Base-by-base conservation (phyloP, 345 rosid species). In the Gossypium anomalum region DNA sequence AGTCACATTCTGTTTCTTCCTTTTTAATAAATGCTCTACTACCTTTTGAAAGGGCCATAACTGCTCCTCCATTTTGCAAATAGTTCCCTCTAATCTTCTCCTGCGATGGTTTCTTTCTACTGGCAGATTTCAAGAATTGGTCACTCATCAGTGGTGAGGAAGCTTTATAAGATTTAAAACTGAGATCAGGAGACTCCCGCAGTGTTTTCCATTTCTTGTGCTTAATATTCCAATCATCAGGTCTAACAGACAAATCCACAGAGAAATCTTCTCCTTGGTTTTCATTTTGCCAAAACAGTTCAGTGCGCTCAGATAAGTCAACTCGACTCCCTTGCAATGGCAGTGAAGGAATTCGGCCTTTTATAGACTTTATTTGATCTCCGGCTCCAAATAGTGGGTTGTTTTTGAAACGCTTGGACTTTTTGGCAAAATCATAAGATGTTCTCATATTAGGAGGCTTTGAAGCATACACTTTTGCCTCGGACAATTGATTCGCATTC, bases 1-100 rank as follows among this genome's bases (percentile, higher is more conserved):
- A 89, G 74, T 92, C 97, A 3, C 97, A 88, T 76, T 94, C 97
- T 38, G 98, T 92, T 78, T 89, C 97, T 77, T 94, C 94, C 66
- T 80, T 82, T 82, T 75, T 82, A 55, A 25, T 56, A 70, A 75
- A 71, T 79, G 79, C 69, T 80, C 83, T 85, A 55, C 78, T 83
- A 70, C 86, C 89, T 83, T 83, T 93, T 47, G 78, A 66, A 23
- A 80, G 75, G 3, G 77, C 78, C 76, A 77, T 47, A 68, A 83
- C 83, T 67, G 72, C 74, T 75, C 87, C 87, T 59, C 85, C 87
- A 76, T 88, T 92, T 80, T 85, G 91, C 22, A 80, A 70, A 49
- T 76, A 76, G 73, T 77, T 83, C 68, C 83, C 85, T 80, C 88
- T 88, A 44, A 77, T 79, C 87, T 86, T 92, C 81, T 81, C 94